phyloP scores from a whole-genome alignment of 2,329 filamentous ascomycete species.

The Sporothrix globosa region DNA sequence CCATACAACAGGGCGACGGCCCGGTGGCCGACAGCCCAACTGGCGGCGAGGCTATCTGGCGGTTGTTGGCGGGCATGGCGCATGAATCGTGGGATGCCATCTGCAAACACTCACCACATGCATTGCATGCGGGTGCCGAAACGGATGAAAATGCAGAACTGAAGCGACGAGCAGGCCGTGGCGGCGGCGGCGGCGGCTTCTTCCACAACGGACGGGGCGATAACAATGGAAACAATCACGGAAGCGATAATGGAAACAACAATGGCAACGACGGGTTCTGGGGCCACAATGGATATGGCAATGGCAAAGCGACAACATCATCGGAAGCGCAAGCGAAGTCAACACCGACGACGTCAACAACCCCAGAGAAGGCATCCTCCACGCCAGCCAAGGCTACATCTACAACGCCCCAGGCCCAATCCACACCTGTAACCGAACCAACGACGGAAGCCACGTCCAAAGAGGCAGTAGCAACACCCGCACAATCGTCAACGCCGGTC shows the following conservation, averaged over 20 bases:
- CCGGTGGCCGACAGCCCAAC: slow-evolving; percentile 16
- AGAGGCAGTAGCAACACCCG: not conserved
- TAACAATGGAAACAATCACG: not conserved
- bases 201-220: not conserved
- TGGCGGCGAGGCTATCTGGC: slow-evolving; percentile 27
- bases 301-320: not conserved
- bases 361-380: slow-evolving; percentile 1
- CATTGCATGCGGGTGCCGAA: not conserved
- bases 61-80: slow-evolving; percentile 19
- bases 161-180: not conserved
- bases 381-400: slow-evolving; percentile 1
- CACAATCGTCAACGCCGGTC: not conserved
- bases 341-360: not conserved
- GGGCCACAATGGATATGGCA: not conserved
- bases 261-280: not conserved
- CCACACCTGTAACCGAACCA: slow-evolving; percentile 5
- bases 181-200: not conserved
- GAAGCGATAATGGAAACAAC: not conserved
- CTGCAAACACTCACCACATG: slow-evolving; percentile 27
- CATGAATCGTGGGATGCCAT: slow-evolving; percentile 32
- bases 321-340: not conserved
- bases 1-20: slow-evolving; percentile 27
- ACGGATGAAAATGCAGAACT: not conserved
- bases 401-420: not conserved
- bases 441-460: not conserved